These are phyloP conservation scores for Polygonum maritimum DNA, from an alignment of 148 eudicot species.

Conservation along the genomic window DNA sequence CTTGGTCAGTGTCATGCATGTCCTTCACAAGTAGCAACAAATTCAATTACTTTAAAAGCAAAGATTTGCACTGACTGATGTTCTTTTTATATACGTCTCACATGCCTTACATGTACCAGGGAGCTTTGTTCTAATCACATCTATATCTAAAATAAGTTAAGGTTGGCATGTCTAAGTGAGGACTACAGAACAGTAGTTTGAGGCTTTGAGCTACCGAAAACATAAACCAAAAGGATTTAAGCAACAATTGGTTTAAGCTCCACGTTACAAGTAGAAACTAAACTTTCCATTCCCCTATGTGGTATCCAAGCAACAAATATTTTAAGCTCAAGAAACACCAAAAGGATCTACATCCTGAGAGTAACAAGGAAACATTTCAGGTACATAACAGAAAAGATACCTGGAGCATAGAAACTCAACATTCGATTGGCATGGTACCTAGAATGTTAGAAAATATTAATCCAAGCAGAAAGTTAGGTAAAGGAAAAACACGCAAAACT, in stretches of 20 bases:
- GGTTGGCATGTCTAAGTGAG: background rate
- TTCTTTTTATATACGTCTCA: background rate
- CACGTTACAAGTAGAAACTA: background rate
- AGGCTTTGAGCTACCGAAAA: background rate
- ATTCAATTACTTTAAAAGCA: background rate
- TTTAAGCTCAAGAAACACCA: background rate
- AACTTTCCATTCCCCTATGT: background rate
- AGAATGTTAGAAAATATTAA: background rate
- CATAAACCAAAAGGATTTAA: background rate
- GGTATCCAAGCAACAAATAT: background rate
- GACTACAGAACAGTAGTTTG: background rate
- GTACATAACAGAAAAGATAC: conserved; percentile 19
- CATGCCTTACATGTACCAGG: background rate
- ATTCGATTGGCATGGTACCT: conserved; percentile 96
- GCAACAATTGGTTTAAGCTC: background rate
- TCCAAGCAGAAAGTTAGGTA: background rate
- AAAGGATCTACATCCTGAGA: background rate
- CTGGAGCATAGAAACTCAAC: conserved; percentile 98
- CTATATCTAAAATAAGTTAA: background rate
- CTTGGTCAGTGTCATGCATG: background rate
- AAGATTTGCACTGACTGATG: background rate
- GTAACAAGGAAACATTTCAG: background rate
- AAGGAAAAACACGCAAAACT: background rate
- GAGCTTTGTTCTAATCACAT: background rate
- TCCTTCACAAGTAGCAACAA: background rate